Base-by-base conservation (phyloP, 2,329 filamentous ascomycete genomes). In the Fusarium domesticum region DNA sequence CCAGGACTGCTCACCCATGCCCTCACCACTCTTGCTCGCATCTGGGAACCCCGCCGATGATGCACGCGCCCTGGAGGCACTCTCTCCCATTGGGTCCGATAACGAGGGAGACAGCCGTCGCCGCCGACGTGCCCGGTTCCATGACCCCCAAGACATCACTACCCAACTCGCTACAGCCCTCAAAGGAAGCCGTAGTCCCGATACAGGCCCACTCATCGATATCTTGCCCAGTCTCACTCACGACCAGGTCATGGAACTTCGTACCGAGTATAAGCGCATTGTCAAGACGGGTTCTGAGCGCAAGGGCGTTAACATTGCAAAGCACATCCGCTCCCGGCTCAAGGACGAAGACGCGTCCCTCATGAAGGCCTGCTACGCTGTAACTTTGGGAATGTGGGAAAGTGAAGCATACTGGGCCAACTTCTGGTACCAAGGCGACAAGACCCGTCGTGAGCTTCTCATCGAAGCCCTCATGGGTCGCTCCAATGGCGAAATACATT, bases 321-420 rank as follows among this genome's bases (percentile, higher is more conserved):
- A 92, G 68, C 88, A 93, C 68, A 87, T 93, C 64, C 89, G 89
- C 49, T 74, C 80, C 15, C 78, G 82, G 16, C 76, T 91, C 59
- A 90, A 91, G 68, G 83, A 88, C 34, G 79, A 83, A 56, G 77
- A 85, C 42, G 76, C 83, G 5, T 84, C 81, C 56, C 84, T 97
- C 54, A 92, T 91, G 70, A 97, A 97, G 69, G 87, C 87, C 6
- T 90, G 86, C 61, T 96, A 97, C 65, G 83, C 91, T 4, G 91
- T 89, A 3, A 90, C 92, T 0, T 78, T 97, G 0, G 93, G 93
- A 8, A 79, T 80, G 40, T 97, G 90, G 84, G 93, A 96, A 70
- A 85, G 84, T 56, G 93, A 98, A 66, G 89, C 89, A 0, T 96
- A 96, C 74, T 98, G 93, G 91, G 90, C 92, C 47, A 97, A 96